phyloP scores from a whole-genome alignment of 2,329 filamentous ascomycete species.

The Calonectria hawksworthii region DNA sequence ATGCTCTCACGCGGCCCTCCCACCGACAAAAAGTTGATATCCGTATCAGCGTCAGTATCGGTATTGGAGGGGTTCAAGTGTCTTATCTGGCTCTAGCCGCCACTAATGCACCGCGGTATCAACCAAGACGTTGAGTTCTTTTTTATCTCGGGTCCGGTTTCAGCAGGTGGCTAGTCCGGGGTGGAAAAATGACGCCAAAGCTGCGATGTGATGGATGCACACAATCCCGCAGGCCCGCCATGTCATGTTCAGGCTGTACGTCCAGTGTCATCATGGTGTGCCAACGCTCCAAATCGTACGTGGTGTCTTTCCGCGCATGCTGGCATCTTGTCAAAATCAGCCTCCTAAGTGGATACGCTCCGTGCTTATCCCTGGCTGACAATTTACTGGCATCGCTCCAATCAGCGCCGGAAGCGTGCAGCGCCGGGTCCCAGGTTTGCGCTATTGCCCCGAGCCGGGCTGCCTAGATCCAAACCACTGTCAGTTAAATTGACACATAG shows the following conservation, averaged over 20 bases:
- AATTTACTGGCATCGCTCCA: constrained; percentile 42
- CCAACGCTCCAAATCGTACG: constrained; percentile 38
- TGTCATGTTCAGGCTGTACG: neutral
- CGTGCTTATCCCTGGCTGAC: constrained; percentile 38
- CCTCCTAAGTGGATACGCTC: constrained; percentile 39
- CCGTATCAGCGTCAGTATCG: neutral
- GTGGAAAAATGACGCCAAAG: neutral
- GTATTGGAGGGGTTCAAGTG: neutral
- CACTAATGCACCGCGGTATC: constrained; percentile 16
- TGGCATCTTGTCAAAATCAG: constrained; percentile 38
- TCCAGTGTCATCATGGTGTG: constrained; percentile 22
- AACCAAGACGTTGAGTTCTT: neutral
- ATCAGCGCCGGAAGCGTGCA: constrained; percentile 31
- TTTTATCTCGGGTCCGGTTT: constrained; percentile 6
- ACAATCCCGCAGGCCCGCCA: neutral
- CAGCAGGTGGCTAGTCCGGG: neutral
- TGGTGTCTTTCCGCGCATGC: constrained; percentile 31
- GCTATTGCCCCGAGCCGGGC: neutral
- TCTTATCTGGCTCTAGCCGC: constrained; percentile 24
- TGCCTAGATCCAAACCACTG: neutral
- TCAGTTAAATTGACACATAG: constrained; percentile 23
- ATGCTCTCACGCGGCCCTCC: neutral
- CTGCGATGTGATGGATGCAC: neutral
- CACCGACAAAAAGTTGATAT: neutral
- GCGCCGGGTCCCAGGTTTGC: constrained; percentile 31